A percentile compares a stretch with the other conserved stretches of the same genome.
phyloP scores from a whole-genome alignment of 345 rosid genomes.

The Limnanthes douglasii region DNA sequence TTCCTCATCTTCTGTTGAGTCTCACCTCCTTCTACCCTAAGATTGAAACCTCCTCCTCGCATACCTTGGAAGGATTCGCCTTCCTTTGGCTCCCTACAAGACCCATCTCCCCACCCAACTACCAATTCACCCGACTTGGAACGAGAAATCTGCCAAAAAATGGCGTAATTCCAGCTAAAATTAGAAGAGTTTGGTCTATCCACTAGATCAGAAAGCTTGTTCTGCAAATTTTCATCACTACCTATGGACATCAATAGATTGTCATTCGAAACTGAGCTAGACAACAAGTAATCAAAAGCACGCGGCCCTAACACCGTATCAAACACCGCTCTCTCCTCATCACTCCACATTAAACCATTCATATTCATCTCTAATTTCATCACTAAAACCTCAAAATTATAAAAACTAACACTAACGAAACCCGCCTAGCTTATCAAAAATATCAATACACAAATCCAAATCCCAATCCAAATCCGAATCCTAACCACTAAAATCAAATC shows the following conservation, averaged over 20 bases:
- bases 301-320: constrained; percentile 62
- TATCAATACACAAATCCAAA: too few relatives aligned
- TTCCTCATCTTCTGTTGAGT: constrained; percentile 74
- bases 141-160: constrained; percentile 87
- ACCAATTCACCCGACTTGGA: constrained; percentile 78
- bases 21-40: constrained; percentile 29
- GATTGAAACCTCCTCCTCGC: constrained; percentile 16
- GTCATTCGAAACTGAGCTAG: constrained; percentile 57
- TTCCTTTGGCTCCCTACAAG: constrained; percentile 72
- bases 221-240: constrained; percentile 60
- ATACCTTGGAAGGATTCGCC: constrained; percentile 52
- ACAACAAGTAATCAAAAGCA: constrained; percentile 60
- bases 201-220: constrained; percentile 85
- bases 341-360: constrained; percentile 52
- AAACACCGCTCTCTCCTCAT: constrained; percentile 56
- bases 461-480: too few relatives aligned
- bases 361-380: constrained; percentile 43
- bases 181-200: constrained; percentile 52
- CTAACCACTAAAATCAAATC: too few relatives aligned
- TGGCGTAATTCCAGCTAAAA: constrained; percentile 96
- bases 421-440: too few relatives aligned
- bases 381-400: constrained; percentile 8
- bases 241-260: constrained; percentile 39
- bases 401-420: too few relatives aligned
- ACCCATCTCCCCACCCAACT: constrained; percentile 99